Evolutionary conservation across 371 early-diverging fungal species (phyloP), one percentile per base, ranked within the genome.

Genomic region (Encephalitozoon intestinalis): DNA sequence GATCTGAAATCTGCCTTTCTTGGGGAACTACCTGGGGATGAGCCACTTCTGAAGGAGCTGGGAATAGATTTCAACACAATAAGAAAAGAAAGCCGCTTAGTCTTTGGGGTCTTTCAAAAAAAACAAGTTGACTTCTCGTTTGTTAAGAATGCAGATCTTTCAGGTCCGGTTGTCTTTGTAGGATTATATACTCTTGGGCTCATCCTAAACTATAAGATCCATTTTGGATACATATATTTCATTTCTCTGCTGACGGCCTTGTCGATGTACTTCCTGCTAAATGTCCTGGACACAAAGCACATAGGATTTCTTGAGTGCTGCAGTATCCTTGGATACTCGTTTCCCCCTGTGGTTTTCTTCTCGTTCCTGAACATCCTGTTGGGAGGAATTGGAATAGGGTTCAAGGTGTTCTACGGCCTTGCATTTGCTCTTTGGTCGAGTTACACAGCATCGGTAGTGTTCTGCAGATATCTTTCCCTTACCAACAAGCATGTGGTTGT

Each of bases 171-270:
- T 41, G 26, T 85, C 12, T 79, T 83, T 65, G 30, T 84, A 6
- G 28, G 68, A 4, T 26, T 78, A 9, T 85, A 66, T 70, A 54
- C 81, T 7, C 9, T 80, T 39, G 53, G 69, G 23, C 74, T 85
- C 2, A n/a, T 82, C 15, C 8, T 83, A 8, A 69, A 80, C 23
- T 82, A 81, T 21, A 79, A 81, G 63, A 64, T 84, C 12, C 83
- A 84, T 50, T 81, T 84, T 71, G 81, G 83, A 23, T 84, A 84
- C 53, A 51, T 85, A 49, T 85, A 85, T 51, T 73, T 76, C 53
- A 65, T 85, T 15, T 77, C 79, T 6, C 39, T 81, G 18, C 44
- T 70, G 44, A 75, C 71, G 15, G 63, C 51, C 31, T 21, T 83
- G 9, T 73, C 73, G 26, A 82, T 83, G 41, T 84, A 76, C 70